These are phyloP conservation scores for Lenwebbia sp. DNA, from an alignment of 345 rosid species.

Conservation along the genomic window DNA sequence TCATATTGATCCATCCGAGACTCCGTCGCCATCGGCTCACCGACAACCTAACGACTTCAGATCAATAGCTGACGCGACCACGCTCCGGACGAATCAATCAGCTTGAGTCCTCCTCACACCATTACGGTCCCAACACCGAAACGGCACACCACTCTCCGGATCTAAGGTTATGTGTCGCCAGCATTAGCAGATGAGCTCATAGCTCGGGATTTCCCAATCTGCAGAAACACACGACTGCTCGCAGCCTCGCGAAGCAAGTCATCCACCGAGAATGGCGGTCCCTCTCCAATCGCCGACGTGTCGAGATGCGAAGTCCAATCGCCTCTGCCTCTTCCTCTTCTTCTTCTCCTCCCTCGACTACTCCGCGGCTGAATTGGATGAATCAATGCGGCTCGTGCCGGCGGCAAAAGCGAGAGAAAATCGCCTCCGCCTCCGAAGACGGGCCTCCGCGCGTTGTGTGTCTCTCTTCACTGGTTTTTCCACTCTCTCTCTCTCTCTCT, in stretches of 20 bases:
- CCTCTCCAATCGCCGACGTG: neutral
- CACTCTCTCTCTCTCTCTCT: neutral
- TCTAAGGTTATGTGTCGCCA: neutral
- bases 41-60: neutral
- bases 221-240: conserved; percentile 3
- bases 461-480: neutral
- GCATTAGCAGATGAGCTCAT: neutral
- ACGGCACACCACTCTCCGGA: conserved; percentile 3
- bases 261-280: neutral
- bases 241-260: conserved; percentile 3
- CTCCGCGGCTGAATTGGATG: neutral
- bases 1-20: conserved; percentile 98
- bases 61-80: neutral
- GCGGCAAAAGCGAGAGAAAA: neutral
- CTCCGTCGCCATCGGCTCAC: conserved; percentile 35
- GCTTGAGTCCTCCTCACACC: neutral
- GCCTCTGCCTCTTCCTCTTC: neutral
- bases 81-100: neutral
- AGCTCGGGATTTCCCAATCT: neutral
- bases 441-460: neutral
- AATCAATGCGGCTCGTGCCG: neutral
- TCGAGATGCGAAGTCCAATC: neutral
- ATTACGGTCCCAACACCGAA: neutral
- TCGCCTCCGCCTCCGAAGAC: neutral
- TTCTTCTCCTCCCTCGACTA: neutral